Conservation (phyloP, 345 rosid species). For the Sapria himalayana region DNA sequence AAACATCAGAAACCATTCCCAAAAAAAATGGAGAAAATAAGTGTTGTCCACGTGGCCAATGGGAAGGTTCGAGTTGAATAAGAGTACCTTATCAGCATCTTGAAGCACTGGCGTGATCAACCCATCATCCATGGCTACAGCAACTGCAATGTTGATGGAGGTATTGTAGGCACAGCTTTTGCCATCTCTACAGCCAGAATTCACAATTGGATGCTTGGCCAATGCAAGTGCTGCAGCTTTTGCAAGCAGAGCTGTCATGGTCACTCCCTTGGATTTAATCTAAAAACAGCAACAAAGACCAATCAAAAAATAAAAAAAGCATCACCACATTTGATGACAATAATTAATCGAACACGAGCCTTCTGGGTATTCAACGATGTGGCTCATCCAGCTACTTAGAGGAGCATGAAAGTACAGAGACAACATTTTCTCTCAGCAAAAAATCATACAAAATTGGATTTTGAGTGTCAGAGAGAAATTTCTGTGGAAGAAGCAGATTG, state of each 20-base stretch:
- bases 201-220: conserved; percentile 58
- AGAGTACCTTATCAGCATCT: conserved; percentile 78
- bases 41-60: no score
- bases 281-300: conserved; percentile 13
- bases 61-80: conserved; percentile 1
- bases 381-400: no score
- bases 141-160: conserved; percentile 80
- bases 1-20: conserved; percentile 5
- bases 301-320: neutral
- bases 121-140: conserved; percentile 90
- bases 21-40: conserved; percentile 1
- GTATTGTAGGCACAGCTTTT: conserved; percentile 73
- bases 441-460: no score
- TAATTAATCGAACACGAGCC: no score
- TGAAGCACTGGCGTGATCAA: conserved; percentile 89
- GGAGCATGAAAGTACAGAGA: no score
- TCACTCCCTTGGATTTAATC: conserved; percentile 93
- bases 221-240: conserved; percentile 90
- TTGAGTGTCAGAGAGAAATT: no score
- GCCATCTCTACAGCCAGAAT: conserved; percentile 80
- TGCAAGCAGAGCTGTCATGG: conserved; percentile 86
- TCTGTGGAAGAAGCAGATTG: no score
- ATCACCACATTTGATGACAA: neutral
- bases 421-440: no score
- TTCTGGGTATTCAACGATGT: no score